Conservation (phyloP, 305 asterid species). For the Salvia sclarea region DNA sequence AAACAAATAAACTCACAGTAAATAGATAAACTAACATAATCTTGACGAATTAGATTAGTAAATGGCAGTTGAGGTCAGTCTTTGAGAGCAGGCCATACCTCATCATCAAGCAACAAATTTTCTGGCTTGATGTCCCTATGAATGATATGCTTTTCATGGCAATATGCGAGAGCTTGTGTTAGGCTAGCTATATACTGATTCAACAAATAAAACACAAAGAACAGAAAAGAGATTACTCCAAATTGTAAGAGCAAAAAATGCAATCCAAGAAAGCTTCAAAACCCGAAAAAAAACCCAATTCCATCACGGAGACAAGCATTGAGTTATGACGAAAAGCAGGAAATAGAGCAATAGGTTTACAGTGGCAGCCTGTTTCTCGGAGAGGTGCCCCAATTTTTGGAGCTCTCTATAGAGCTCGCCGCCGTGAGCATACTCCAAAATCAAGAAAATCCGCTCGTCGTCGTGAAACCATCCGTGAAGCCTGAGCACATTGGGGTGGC, state of each 20-base stretch:
- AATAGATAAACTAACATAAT: background rate
- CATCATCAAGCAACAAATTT: constrained; percentile 88
- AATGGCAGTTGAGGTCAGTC: background rate
- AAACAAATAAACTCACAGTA: background rate
- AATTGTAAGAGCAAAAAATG: constrained; percentile 2
- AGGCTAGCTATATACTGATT: constrained; percentile 76
- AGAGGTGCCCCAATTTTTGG: constrained; percentile 51
- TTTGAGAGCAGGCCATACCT: constrained; percentile 49
- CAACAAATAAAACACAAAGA: constrained; percentile 29
- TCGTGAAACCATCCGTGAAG: constrained; percentile 90
- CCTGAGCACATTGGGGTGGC: constrained; percentile 76
- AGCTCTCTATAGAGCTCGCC: constrained; percentile 82
- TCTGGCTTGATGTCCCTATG: constrained; percentile 98
- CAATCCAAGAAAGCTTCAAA: background rate
- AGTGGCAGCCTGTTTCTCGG: constrained; percentile 77
- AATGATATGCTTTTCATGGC: constrained; percentile 86
- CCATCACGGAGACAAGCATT: background rate
- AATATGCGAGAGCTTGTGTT: constrained; percentile 76
- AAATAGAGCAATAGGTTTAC: constrained; percentile 32
- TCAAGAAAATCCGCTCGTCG: constrained; percentile 62
- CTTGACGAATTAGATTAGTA: background rate
- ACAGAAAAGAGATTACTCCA: constrained; percentile 1
- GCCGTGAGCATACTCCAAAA: constrained; percentile 79
- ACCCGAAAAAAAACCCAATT: background rate
- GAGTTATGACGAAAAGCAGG: background rate